phyloP scores from a whole-genome alignment of 768 basidiomycete species.

The Mycena latifolia region DNA sequence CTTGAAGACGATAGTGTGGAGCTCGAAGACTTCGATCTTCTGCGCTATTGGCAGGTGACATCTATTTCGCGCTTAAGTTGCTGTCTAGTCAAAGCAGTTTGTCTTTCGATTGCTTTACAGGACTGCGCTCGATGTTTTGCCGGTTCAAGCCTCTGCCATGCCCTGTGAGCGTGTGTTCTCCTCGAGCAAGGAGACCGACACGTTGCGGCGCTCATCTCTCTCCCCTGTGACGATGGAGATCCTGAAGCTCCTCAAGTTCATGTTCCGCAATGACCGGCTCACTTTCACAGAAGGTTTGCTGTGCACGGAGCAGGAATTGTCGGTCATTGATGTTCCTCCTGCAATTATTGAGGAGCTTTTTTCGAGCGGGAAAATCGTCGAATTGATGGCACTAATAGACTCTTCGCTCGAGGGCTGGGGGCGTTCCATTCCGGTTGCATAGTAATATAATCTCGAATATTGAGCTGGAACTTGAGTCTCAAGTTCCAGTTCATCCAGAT shows the following conservation, averaged over 20 bases:
- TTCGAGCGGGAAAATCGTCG: not conserved
- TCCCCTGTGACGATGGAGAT: conserved; percentile 7
- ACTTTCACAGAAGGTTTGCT: conserved; percentile 1
- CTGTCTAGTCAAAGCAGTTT: not conserved
- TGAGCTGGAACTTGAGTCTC: too few species aligned
- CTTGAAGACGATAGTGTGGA: not conserved
- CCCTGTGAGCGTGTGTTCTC: conserved; percentile 2
- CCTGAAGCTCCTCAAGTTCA: conserved; percentile 2
- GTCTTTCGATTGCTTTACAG: not conserved
- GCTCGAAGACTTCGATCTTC: not conserved
- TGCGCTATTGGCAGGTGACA: not conserved
- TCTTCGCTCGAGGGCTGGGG: conserved; percentile 2
- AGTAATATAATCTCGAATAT: too few species aligned
- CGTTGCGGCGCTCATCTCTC: not conserved
- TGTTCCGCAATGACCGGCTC: not conserved
- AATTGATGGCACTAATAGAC: conserved; percentile 1
- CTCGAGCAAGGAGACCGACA: not conserved
- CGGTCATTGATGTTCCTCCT: not conserved
- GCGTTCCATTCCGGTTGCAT: not conserved
- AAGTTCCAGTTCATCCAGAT: too few species aligned
- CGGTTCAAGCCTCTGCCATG: not conserved
- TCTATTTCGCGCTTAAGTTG: not conserved
- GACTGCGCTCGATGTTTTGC: not conserved
- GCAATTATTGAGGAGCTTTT: not conserved
- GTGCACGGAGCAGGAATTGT: conserved; percentile 8